Base-by-base conservation (phyloP, 495 filamentous ascomycete genomes). In the Lineolata rhizophorae region DNA sequence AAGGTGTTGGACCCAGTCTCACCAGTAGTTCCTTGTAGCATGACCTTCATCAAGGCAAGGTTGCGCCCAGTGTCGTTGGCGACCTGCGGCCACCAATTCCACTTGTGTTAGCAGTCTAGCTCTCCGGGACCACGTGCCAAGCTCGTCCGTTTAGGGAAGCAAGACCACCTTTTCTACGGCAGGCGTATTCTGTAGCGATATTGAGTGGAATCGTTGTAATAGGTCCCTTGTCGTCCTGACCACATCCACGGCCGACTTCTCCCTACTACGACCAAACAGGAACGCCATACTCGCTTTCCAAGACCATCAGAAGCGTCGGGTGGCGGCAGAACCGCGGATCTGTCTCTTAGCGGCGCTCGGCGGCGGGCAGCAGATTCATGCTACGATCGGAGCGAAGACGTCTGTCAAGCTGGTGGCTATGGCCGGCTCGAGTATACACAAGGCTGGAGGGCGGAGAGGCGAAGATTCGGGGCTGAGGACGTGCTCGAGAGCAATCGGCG, bases 261-360 rank as follows among this genome's bases (percentile, higher is more conserved):
- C 58, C 32, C 50, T 51, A 46, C 65, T 70, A 44, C 82, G 63
- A 34, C 69, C 72, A 50, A 93, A 94, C 39, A 97, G 67, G 57
- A 99, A 99, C 15, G 87, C 77, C 80, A 93, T 92, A n/a, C n/a
- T n/a, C n/a, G n/a, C n/a, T n/a, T n/a, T n/a, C n/a, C n/a, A n/a
- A n/a, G n/a, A n/a, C n/a, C n/a, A n/a, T n/a, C n/a, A n/a, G n/a
- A n/a, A n/a, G n/a, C n/a, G n/a, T n/a, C n/a, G n/a, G n/a, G n/a
- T n/a, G n/a, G n/a, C n/a, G n/a, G n/a, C n/a, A n/a, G n/a, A n/a
- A n/a, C n/a, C n/a, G n/a, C n/a, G n/a, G n/a, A n/a, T n/a, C n/a
- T n/a, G n/a, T n/a, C n/a, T n/a, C n/a, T n/a, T n/a, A n/a, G n/a
- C n/a, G n/a, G n/a, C n/a, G n/a, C n/a, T n/a, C n/a, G n/a, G n/a